Conservation (phyloP, 306 rosid genomes). For the Citrullus colocynthis region DNA sequence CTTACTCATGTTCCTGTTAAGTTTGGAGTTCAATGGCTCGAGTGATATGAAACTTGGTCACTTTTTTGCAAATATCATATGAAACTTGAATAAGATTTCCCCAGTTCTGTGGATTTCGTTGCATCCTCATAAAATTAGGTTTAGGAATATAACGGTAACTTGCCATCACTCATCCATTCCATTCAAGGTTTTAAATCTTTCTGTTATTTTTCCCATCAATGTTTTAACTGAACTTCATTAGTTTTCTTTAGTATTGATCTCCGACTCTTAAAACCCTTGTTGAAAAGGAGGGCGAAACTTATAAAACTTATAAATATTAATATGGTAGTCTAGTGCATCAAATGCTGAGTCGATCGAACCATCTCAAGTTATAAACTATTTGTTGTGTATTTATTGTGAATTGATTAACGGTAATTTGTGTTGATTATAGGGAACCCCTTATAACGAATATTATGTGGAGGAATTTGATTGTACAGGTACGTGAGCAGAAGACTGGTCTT, state of each 20-base stretch:
- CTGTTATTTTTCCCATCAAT: no score
- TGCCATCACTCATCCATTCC: not conserved
- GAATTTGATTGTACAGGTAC: conserved; percentile 79
- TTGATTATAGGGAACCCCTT: conserved; percentile 75
- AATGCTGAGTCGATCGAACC: no score
- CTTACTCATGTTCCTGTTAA: not conserved
- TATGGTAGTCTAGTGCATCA: no score
- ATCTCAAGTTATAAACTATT: not conserved
- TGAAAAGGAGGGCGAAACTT: no score
- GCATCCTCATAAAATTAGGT: not conserved
- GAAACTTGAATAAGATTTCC: not conserved
- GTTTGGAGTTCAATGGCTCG: not conserved
- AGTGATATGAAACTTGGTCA: not conserved
- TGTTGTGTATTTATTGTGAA: not conserved
- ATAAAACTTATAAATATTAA: no score
- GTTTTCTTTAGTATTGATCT: no score
- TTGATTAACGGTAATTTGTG: not conserved
- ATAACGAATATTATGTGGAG: conserved; percentile 98
- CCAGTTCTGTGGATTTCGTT: not conserved
- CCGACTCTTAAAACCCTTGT: no score
- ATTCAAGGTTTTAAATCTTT: not conserved
- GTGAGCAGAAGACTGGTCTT: not conserved
- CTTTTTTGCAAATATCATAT: not conserved
- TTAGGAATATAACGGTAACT: not conserved
- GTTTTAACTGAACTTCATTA: no score